These are phyloP conservation scores for Chlamydomonas applanata DNA, from an alignment of 139 green algal genomes.

Conservation along the genomic window DNA sequence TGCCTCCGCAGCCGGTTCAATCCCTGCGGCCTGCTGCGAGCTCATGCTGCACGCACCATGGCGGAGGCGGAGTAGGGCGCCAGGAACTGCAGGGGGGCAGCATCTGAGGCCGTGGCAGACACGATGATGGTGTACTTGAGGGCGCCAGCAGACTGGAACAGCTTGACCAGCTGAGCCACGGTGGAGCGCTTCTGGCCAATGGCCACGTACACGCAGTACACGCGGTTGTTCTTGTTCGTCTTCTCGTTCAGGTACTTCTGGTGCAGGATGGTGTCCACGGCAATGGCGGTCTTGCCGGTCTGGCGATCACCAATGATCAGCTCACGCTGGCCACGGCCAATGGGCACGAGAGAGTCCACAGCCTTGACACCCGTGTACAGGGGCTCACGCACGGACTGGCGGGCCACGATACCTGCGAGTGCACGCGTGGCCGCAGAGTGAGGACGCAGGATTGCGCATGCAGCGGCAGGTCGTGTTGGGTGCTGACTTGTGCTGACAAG, in stretches of 20 bases:
- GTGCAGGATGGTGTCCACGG: constrained; percentile 85
- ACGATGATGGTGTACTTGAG: constrained; percentile 84
- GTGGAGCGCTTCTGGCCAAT: constrained; percentile 88
- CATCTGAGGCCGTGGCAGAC: constrained; percentile 84
- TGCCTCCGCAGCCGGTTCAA: too few relatives aligned
- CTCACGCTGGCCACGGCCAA: constrained; percentile 87
- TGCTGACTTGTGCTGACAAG: too few relatives aligned
- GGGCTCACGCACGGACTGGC: constrained; percentile 59
- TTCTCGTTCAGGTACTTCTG: constrained; percentile 55
- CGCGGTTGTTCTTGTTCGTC: constrained; percentile 50
- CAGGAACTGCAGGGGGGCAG: constrained; percentile 83
- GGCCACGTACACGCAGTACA: constrained; percentile 91
- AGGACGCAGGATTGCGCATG: too few relatives aligned
- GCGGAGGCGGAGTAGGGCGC: constrained; percentile 88
- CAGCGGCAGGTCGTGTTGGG: too few relatives aligned
- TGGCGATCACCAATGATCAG: constrained; percentile 91
- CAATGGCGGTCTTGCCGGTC: constrained; percentile 92
- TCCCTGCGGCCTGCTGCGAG: too few relatives aligned
- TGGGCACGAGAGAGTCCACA: constrained; percentile 82
- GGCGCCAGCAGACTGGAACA: constrained; percentile 33
- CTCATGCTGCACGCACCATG: too few relatives aligned
- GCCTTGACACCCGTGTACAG: constrained; percentile 75
- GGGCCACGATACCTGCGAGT: constrained; percentile 58
- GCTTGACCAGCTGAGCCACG: constrained; percentile 68
- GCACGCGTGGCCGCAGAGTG: neutral